Evolutionary conservation across 164 flowering plant species (phyloP), one percentile per base, ranked within the genome.

Genomic region (Magnolia sinica): DNA sequence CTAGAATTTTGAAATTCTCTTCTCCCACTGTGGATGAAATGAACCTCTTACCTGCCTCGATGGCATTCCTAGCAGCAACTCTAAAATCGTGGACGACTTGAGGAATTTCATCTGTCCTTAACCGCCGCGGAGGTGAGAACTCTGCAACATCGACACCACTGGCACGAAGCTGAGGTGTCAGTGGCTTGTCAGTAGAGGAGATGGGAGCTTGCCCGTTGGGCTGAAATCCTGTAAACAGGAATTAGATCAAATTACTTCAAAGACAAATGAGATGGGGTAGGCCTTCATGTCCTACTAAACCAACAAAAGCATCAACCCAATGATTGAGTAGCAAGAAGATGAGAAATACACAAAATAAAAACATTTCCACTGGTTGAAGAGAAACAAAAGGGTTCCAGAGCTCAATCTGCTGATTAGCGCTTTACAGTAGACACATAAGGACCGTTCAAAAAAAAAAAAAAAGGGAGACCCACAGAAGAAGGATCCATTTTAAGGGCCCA

Each of bases 61-160:
- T 79, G 29, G 83, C 84, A 72, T 84, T 79, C 69, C 79, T 76
- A 18, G 86, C 84, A 59, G 86, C 86, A 50, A 75, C 20, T 70
- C 75, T 79, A 69, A 83, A 83, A 55, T 83, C 82, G 58, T 79
- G 75, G 29, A 81, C 74, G 24, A 82, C 52, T 23, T 68, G 45
- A 16, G 82, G 83, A 50, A 79, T 84, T 73, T 84, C 86, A 20
- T 84, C 84, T 0, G 80, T 75, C 5, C 51, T 77, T 67, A 83
- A 76, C 16, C 76, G 49, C 5, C 70, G 71, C 18, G 79, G 79
- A 55, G 74, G 59, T 10, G 79, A 18, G 50, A 71, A 80, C 19
- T 68, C 72, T 58, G 19, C 37, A 23, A 75, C 74, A 6, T 49
- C 31, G 10, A 68, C 24, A 20, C 68, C 76, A 61, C 59, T 70